These are phyloP conservation scores for Priceomyces castillae DNA, from an alignment of 805 yeast species.

Conservation along the genomic window DNA sequence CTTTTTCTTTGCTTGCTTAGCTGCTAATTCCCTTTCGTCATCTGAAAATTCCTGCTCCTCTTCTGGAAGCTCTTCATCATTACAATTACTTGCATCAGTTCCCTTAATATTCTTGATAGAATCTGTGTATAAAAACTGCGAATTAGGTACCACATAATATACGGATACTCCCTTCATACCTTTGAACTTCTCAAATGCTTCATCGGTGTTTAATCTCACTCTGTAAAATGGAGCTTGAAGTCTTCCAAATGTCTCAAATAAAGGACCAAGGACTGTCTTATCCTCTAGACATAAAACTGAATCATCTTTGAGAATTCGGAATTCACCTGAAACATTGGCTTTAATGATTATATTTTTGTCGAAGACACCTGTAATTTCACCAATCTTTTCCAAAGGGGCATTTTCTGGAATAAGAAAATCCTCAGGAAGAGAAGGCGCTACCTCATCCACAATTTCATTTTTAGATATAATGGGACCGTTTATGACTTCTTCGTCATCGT, in stretches of 20 bases:
- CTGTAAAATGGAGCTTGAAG: slow-evolving; percentile 79
- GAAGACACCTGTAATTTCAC: slow-evolving; percentile 64
- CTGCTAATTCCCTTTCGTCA: slow-evolving; percentile 81
- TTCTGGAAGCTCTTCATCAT: slow-evolving; percentile 90
- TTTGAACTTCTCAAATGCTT: slow-evolving; percentile 46
- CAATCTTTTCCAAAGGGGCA: slow-evolving; percentile 70
- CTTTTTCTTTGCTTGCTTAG: slow-evolving; percentile 61
- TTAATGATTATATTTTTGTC: slow-evolving; percentile 70
- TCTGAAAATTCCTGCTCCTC: slow-evolving; percentile 95
- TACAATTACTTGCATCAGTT: slow-evolving; percentile 90
- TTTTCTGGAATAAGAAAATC: slow-evolving; percentile 56
- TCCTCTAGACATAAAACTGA: slow-evolving; percentile 78
- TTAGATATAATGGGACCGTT: slow-evolving; percentile 73
- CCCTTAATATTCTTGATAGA: slow-evolving; percentile 71
- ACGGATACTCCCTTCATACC: slow-evolving; percentile 55
- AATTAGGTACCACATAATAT: slow-evolving; percentile 75
- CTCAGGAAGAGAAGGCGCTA: slow-evolving; percentile 64
- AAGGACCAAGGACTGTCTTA: slow-evolving; percentile 65
- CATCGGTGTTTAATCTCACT: slow-evolving; percentile 58
- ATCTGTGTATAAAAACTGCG: slow-evolving; percentile 77
- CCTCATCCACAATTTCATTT: slow-evolving; percentile 71
- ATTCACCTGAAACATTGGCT: slow-evolving; percentile 79
- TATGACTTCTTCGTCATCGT: slow-evolving; percentile 42
- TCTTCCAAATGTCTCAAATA: slow-evolving; percentile 89
- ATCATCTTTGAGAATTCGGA: slow-evolving; percentile 74